Conservation (phyloP, 164 flowering plant species). For the Macadamia tetraphylla region DNA sequence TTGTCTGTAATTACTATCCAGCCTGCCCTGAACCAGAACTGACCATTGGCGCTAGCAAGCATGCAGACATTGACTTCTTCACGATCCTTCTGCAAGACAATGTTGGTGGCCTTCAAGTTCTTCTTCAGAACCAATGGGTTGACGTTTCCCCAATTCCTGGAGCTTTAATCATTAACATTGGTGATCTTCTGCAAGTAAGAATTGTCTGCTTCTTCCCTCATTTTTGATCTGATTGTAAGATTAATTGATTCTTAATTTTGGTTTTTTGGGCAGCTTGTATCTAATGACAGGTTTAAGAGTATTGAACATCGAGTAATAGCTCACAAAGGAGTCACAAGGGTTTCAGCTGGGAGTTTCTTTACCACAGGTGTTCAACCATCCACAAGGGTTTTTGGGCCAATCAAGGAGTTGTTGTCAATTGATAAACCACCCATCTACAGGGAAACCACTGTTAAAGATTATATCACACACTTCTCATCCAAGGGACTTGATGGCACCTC, state of each 20-base stretch:
- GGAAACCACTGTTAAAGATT: conserved; percentile 7
- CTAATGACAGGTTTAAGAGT: conserved; percentile 12
- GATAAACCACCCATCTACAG: conserved; percentile 17
- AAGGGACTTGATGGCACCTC: not conserved
- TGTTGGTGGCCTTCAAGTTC: conserved; percentile 42
- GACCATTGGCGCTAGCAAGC: conserved; percentile 29
- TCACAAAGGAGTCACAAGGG: conserved; percentile 22
- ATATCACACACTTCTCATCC: not conserved
- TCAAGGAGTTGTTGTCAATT: conserved; percentile 24
- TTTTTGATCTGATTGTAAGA: too few species aligned
- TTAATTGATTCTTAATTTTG: not conserved
- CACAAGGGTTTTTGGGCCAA: conserved; percentile 16
- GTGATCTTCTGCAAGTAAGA: conserved; percentile 40
- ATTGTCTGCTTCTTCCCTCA: too few species aligned
- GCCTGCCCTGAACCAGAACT: conserved; percentile 49
- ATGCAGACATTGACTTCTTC: conserved; percentile 34
- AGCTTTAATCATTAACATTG: conserved; percentile 34
- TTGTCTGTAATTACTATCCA: conserved; percentile 34
- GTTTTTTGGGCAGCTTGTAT: conserved; percentile 17
- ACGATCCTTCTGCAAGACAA: conserved; percentile 42
- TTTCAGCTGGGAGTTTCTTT: conserved; percentile 36
- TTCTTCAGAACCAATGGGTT: conserved; percentile 32
- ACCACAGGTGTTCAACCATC: not conserved
- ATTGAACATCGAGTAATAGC: conserved; percentile 20
- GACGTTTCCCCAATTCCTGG: conserved; percentile 33